Evolutionary conservation across 768 basidiomycete species (phyloP), one percentile per base, ranked within the genome.

Genomic region (Boletus vermiculosoides): DNA sequence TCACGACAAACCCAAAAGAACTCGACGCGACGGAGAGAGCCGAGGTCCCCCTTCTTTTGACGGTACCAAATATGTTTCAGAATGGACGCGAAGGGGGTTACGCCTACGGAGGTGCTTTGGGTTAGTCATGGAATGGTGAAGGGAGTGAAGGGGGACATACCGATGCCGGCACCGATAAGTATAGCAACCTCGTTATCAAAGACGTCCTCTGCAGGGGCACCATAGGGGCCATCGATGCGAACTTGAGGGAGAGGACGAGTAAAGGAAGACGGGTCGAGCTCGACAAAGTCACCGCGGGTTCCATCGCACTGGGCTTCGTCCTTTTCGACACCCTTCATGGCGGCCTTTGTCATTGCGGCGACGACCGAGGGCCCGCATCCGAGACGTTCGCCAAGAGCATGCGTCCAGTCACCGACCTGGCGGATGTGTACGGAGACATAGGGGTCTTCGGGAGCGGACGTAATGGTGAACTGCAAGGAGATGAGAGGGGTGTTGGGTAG

Each of bases 41-140:
- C 90, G 36, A 95, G 76, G 56, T 83, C 80, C 41, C 88, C 87
- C 55, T 80, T 81, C 75, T 84, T 86, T 73, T 95, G 93, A 63
- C 85, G 84, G 76, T 96, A 95, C 94, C 94, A 95, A 59, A 98
- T 92, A 69, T 97, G 90, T 76, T 94, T 95, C 62, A 98, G 78
- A 65, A 98, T 95, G 20, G 91, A 92, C 0, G 93, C 93, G 66
- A 96, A 98, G 1, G 94, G 94, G 13, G 95, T 96, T 42, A 98
- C 92, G 74, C 88, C 87, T 88, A 54, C 5, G 23, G 33, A 25
- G 44, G 47, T 34, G 50, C 40, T 16, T 47, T 51, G 36, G 59
- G 36, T 41, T 34, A 39, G 33, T 12, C 20, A 37, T 41, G 18
- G 15, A 34, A n/a, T 13, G 30, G 45, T 3, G 33, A 16, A n/a